Base-by-base conservation (phyloP, 805 yeast species). In the Candida berthetii region DNA sequence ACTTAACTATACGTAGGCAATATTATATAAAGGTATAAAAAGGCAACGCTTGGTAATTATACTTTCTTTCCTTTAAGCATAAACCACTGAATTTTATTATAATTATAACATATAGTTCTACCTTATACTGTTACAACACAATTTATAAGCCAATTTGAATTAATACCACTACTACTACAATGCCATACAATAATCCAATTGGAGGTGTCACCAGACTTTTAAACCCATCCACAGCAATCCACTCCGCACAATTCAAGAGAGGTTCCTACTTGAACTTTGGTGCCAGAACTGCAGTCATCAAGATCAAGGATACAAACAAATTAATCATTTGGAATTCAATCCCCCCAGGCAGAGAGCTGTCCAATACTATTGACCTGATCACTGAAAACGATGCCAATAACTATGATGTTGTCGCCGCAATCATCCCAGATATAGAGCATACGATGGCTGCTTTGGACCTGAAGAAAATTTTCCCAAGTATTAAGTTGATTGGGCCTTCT, bases 381-480 rank as follows among this genome's bases (percentile, higher is more conserved):
- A 54, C 64, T 2, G 65, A 64, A 5, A 61, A 61, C 16, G 56
- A 60, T 3, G 57, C 65, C 1, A 58, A 60, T 37, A 43, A 61
- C 11, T 50, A 57, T 25, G 66, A 69, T 24, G 66, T 79, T 33
- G 56, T 71, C 2, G 72, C 77, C 46, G 62, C 79, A 31, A 66
- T 83, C 34, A 67, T 82, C 37, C 87, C 88, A 2, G 85, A 82
- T 52, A 52, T 48, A 27, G 84, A 78, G 47, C 89, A 82, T 53
- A 78, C 84, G 1, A 61, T 82, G 76, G 85, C 82, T 3, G 75
- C 80, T 11, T 53, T 58, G 20, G 70, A 73, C 13, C 74, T 80
- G 60, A 72, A 74, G 53, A 62, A 66, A 16, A 57, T 61, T 41
- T 70, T 63, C 54, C 85, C 86, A 3, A 52, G 64, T 2, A 58